phyloP scores from a whole-genome alignment of 768 basidiomycete genomes.

The Mycena rebaudengoi region DNA sequence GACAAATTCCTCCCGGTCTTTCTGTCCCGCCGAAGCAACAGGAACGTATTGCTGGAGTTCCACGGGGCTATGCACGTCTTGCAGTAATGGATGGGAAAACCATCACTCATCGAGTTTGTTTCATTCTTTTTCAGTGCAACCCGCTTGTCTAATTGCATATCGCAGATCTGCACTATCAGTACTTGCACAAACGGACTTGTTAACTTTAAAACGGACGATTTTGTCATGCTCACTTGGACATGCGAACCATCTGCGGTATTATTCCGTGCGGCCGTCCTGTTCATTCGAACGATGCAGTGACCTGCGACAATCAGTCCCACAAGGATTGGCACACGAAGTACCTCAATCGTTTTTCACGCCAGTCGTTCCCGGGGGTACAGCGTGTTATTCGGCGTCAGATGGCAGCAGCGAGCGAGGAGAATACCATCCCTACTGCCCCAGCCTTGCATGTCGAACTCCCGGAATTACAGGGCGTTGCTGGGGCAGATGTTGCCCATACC shows the following conservation, averaged over 20 bases:
- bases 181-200: slow-evolving; percentile 29
- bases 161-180: slow-evolving; percentile 33
- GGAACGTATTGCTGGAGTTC: slow-evolving; percentile 7
- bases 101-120: slow-evolving; percentile 33
- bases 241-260: background rate
- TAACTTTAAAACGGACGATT: slow-evolving; percentile 42
- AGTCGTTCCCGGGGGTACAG: background rate
- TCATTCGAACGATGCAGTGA: background rate
- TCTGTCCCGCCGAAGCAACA: slow-evolving; percentile 1
- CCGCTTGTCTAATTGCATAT: background rate
- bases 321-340: background rate
- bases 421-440: too few relatives aligned
- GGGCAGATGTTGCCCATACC: too few relatives aligned
- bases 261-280: background rate
- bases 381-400: background rate
- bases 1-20: background rate
- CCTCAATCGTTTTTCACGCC: background rate
- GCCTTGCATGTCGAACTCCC: too few relatives aligned
- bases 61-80: slow-evolving; percentile 32
- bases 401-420: too few relatives aligned
- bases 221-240: slow-evolving; percentile 30
- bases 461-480: too few relatives aligned
- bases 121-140: background rate
- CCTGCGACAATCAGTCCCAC: background rate
- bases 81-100: slow-evolving; percentile 46